Conservation (phyloP, 495 filamentous ascomycete genomes). For the Penicillium canariense region DNA sequence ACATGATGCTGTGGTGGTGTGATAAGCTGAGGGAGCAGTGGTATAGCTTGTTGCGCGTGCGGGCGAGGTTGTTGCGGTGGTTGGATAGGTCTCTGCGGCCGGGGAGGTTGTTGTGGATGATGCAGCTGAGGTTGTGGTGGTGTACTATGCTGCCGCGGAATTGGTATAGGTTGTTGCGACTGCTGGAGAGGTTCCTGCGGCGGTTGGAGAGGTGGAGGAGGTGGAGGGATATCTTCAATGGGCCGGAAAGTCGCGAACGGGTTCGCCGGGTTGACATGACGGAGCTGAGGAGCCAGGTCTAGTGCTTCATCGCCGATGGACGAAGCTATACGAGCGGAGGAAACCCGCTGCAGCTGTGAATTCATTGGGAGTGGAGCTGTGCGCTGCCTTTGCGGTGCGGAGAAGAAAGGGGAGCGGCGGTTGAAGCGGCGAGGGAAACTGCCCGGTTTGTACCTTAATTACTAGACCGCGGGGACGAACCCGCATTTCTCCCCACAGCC, state of each 20-base stretch:
- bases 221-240: conserved; percentile 19
- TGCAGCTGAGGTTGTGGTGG: too few relatives aligned
- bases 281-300: conserved; percentile 11
- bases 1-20: conserved; percentile 2
- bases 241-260: conserved; percentile 9
- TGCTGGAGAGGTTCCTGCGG: too few relatives aligned
- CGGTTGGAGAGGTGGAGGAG: conserved; percentile 16
- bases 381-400: conserved; percentile 22
- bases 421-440: conserved; percentile 29
- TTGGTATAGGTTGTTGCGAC: too few relatives aligned
- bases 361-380: conserved; percentile 19
- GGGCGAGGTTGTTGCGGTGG: conserved; percentile 7
- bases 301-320: conserved; percentile 10
- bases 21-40: conserved; percentile 1
- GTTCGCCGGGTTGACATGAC: conserved; percentile 13
- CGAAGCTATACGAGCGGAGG: conserved; percentile 14
- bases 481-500: too few relatives aligned
- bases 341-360: conserved; percentile 7
- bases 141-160: too few relatives aligned
- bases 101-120: too few relatives aligned
- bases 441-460: neutral
- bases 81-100: too few relatives aligned
- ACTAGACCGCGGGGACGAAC: too few relatives aligned
- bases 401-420: conserved; percentile 19
- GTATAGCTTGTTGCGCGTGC: conserved; percentile 11